Evolutionary conservation across 805 yeast species (phyloP), one percentile per base, ranked within the genome.

Genomic region (Cyberlindnera euphorbiiphila): DNA sequence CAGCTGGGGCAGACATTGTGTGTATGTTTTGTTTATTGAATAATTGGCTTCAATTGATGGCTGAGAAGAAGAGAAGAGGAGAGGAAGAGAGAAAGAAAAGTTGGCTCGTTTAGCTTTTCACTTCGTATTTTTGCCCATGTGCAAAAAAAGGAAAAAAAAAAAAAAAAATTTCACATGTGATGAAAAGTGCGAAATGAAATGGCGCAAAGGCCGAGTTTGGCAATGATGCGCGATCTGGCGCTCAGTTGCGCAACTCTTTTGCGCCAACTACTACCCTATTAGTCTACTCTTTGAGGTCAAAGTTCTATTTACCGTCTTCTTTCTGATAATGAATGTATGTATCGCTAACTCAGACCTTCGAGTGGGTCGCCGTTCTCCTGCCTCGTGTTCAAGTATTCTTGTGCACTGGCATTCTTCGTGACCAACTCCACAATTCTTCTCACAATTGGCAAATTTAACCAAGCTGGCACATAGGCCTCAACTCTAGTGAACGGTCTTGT

Each of bases 401-500:
- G 86, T 11, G 72, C 85, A 16, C 83, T 71, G 13, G 91, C 94
- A 56, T 82, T 83, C 62, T 78, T 81, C 10, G 95, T 85, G 32
- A 84, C 91, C 51, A 93, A 69, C 59, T 89, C 96, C 26, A 89
- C 85, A 32, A 93, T 78, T 62, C 93, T 74, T 67, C 94, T 83
- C 25, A 94, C 81, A 27, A 76, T 81, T 29, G 98, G 98, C 47
- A 89, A 76, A 50, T 82, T 85, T 64, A 93, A 69, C 85, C 94
- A 85, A 1, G 95, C 89, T 26, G 98, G 98, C 45, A 93, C 91
- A 57, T 89, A 93, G 13, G 95, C 88, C 66, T 85, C 87, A 51
- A 82, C 81, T 57, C 85, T 68, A 56, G 84, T 71, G 72, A 85
- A 85, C 39, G 88, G 88, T 58, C 93, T 72, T 31, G 83, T 73